Base-by-base conservation (phyloP, 2,329 filamentous ascomycete genomes). In the Arthrobotrys sphaeroides region DNA sequence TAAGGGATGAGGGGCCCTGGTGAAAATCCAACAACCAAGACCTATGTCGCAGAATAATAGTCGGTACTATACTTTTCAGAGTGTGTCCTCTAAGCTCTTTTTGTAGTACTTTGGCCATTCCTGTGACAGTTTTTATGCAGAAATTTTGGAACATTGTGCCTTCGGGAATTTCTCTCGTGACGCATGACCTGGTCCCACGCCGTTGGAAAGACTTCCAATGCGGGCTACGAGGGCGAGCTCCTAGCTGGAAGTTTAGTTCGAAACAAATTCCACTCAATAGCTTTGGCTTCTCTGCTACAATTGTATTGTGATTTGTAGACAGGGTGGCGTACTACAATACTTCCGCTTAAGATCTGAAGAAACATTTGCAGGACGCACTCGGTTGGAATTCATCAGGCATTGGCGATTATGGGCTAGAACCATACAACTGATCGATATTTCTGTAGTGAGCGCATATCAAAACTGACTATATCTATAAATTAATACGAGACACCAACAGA, bases 401-500 rank as follows among this genome's bases (percentile, higher is more conserved):
- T n/a, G n/a, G n/a, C n/a, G n/a, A n/a, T n/a, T n/a, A n/a, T n/a
- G n/a, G n/a, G n/a, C 28, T 33, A 5, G 28, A 33, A 33, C 28
- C 28, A 33, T 33, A 33, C 28, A 33, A 5, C 10, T 5, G 28
- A 33, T 33, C 28, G 5, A 10, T 33, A 5, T 10, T 10, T 5
- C 10, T 33, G 5, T 40, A n/a, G 36, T n/a, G 12, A 55, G 51
- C 51, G 51, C 51, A 38, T 55, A 20, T 36, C 12, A 31, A 55
- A 38, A 55, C 51, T 3, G 10, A 5, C n/a, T 22, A 31, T 26
- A 7, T n/a, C 28, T 53, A 53, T 26, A 40, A 43, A 31, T 53
- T n/a, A 20, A 26, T 12, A 33, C 38, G 36, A 70, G 66, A 70
- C 57, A 70, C 47, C 49, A 65, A 64, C 67, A 72, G 3, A 18